Evolutionary conservation across 1,284 basidiomycete species (phyloP).

Genomic region (Malassezia dermatis): DNA sequence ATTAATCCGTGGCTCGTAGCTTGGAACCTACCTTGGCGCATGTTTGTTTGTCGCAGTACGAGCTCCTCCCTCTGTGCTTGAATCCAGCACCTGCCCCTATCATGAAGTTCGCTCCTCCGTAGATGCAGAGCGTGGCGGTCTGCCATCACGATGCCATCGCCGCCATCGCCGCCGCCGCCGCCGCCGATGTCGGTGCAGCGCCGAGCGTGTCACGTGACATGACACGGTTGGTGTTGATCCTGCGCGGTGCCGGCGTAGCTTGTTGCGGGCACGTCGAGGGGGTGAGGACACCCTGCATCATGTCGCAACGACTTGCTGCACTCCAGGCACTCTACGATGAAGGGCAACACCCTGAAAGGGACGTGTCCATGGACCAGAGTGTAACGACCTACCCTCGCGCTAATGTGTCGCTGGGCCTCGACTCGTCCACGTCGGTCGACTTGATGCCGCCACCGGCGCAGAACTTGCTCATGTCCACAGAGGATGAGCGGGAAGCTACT

Average conservation of each 20-base stretch:
- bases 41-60: background rate
- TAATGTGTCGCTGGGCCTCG: background rate
- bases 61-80: background rate
- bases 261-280: background rate
- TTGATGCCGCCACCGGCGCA: background rate
- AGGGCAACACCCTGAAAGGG: background rate
- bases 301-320: slow-evolving; percentile 12
- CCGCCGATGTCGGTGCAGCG: background rate
- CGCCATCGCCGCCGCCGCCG: background rate
- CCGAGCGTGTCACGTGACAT: background rate
- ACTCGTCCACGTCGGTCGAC: slow-evolving; percentile 5
- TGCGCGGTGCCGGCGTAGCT: background rate
- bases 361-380: slow-evolving; percentile 13
- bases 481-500: background rate
- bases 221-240: slow-evolving; percentile 1
- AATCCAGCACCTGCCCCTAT: too few species aligned
- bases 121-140: background rate
- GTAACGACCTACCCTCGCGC: background rate
- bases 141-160: too few species aligned
- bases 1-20: background rate
- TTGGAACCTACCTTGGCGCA: background rate
- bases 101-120: too few species aligned
- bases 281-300: background rate
- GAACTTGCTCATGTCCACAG: slow-evolving; percentile 1
- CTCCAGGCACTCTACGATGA: slow-evolving; percentile 15